Percentiles rank a stretch among this genome's conserved stretches.
Evolutionary conservation across 2,329 filamentous ascomycete species (phyloP).

Genomic region (Colletotrichum salicis): DNA sequence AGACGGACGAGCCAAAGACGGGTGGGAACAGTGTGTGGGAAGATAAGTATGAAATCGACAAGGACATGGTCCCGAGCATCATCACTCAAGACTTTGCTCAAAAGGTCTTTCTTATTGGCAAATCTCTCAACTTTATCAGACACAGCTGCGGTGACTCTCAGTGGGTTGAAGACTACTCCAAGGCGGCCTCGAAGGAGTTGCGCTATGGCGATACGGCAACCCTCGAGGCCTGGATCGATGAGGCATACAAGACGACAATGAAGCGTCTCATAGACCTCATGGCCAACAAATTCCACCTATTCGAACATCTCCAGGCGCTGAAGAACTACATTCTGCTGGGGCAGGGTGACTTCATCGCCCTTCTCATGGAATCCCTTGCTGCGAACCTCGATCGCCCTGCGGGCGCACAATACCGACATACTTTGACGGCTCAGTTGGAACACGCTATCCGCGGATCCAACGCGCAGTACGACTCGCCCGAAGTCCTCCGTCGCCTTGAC

Average conservation of each 20-base stretch:
- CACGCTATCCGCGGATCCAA: slow-evolving; percentile 97
- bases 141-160: slow-evolving; percentile 93
- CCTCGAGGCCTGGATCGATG: slow-evolving; percentile 91
- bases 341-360: slow-evolving; percentile 95
- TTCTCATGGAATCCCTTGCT: slow-evolving; percentile 96
- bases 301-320: slow-evolving; percentile 88
- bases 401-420: slow-evolving; percentile 97
- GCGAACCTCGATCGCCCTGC: slow-evolving; percentile 93
- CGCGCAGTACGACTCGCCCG: slow-evolving; percentile 92
- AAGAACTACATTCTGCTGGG: slow-evolving; percentile 96
- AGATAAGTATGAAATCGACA: slow-evolving; percentile 90
- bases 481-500: slow-evolving; percentile 90
- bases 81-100: slow-evolving; percentile 93
- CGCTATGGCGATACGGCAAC: slow-evolving; percentile 93
- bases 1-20: slow-evolving; percentile 53
- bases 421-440: slow-evolving; percentile 95
- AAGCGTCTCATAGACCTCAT: slow-evolving; percentile 91
- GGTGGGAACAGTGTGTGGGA: slow-evolving; percentile 89
- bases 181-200: slow-evolving; percentile 89
- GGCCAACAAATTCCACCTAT: slow-evolving; percentile 93
- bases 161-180: slow-evolving; percentile 97
- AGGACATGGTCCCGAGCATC: slow-evolving; percentile 90
- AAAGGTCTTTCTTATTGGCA: slow-evolving; percentile 96
- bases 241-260: slow-evolving; percentile 98
- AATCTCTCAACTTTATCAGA: slow-evolving; percentile 97